Conservation (phyloP, 1,284 basidiomycete genomes). For the Irpex sp. region DNA sequence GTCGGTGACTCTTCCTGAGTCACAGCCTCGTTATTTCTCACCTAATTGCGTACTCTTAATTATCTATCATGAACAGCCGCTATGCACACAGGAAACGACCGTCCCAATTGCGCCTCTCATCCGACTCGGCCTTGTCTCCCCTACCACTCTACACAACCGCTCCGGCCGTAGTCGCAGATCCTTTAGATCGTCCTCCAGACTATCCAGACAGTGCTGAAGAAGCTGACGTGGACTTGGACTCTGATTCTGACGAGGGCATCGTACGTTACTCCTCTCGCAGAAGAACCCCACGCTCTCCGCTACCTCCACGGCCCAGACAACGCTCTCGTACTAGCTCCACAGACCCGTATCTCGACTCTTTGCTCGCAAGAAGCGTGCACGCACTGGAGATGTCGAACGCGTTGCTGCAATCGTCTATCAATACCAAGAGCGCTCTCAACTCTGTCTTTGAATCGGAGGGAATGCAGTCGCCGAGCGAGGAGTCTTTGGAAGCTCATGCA, state of each 20-base stretch:
- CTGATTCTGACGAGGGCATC: constrained; percentile 26
- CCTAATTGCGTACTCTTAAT: neutral
- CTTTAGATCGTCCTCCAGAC: constrained; percentile 63
- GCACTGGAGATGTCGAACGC: constrained; percentile 81
- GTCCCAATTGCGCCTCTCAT: constrained; percentile 56
- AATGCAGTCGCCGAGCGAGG: constrained; percentile 25
- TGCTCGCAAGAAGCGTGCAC: constrained; percentile 75
- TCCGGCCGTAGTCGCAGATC: constrained; percentile 28
- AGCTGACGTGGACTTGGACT: constrained; percentile 63
- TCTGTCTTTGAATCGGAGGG: constrained; percentile 36
- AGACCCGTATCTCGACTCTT: constrained; percentile 61
- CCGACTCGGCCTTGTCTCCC: constrained; percentile 58
- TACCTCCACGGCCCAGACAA: constrained; percentile 11
- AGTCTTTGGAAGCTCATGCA: constrained; percentile 40
- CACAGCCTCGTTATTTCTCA: neutral
- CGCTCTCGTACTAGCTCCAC: constrained; percentile 17
- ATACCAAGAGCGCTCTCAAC: constrained; percentile 60
- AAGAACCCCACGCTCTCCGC: constrained; percentile 18
- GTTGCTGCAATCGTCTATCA: constrained; percentile 68
- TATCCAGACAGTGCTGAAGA: constrained; percentile 75
- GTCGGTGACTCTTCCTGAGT: neutral
- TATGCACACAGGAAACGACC: constrained; percentile 47
- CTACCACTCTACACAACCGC: constrained; percentile 62
- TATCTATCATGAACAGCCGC: constrained; percentile 1
- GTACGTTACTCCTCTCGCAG: constrained; percentile 20